A percentile compares a stretch with the other conserved stretches of the same genome.
phyloP scores from a whole-genome alignment of 108 stramenopile genomes.

The Parietichytrium sp. region DNA sequence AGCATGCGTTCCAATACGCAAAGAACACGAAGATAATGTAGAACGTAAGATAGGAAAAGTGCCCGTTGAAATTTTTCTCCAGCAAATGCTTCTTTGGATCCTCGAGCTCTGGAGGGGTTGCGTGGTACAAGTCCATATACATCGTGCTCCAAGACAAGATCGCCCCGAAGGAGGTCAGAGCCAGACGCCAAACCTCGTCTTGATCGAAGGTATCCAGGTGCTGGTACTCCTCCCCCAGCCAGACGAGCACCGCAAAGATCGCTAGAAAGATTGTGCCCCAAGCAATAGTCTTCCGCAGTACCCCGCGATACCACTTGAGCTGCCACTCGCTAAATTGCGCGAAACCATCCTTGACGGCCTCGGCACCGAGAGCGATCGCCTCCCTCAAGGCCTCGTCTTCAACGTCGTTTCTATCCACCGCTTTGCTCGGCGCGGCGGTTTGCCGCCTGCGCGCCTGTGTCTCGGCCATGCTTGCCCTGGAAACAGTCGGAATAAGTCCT shows the following conservation, averaged over 20 bases:
- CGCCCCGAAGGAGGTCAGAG: not conserved
- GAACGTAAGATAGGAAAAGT: conserved; percentile 19
- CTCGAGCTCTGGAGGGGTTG: not conserved
- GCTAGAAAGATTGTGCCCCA: not conserved
- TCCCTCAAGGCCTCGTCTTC: too few species aligned
- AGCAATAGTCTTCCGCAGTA: not conserved
- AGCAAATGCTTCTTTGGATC: not conserved
- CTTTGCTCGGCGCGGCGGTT: too few species aligned
- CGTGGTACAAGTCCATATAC: not conserved
- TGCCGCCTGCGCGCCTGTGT: too few species aligned
- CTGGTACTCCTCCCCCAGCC: not conserved
- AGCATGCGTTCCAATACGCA: not conserved
- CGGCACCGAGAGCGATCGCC: too few species aligned
- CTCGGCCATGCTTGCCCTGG: too few species aligned
- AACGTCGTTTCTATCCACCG: too few species aligned
- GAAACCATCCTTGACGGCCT: conserved; percentile 1
- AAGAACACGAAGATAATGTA: conserved; percentile 24
- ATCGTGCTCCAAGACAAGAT: not conserved
- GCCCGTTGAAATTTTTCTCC: conserved; percentile 20
- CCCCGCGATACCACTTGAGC: conserved; percentile 14
- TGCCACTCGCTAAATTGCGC: conserved; percentile 28
- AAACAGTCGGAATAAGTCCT: too few species aligned
- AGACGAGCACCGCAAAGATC: not conserved
- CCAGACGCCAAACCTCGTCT: not conserved
- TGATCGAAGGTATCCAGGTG: not conserved